These are phyloP conservation scores for Pseudogymnoascus sp. DNA, from an alignment of 2,329 filamentous ascomycete genomes.

Conservation along the genomic window DNA sequence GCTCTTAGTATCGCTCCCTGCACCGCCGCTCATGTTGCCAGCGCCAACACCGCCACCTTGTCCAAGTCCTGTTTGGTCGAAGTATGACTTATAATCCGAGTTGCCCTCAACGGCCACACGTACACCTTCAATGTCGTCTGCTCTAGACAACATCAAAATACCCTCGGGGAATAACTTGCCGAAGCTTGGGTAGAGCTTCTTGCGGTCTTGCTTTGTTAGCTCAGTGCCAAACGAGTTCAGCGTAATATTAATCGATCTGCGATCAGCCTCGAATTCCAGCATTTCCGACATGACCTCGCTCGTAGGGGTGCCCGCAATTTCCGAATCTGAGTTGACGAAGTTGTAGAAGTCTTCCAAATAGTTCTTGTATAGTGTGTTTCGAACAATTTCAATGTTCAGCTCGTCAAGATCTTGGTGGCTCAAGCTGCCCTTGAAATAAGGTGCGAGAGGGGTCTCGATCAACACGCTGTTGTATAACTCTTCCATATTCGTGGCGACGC, in stretches of 20 bases:
- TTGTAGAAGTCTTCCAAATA: constrained; percentile 96
- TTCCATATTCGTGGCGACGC: constrained; percentile 96
- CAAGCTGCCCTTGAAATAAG: constrained; percentile 95
- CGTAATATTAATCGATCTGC: constrained; percentile 96
- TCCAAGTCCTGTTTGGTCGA: constrained; percentile 79
- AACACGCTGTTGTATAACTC: constrained; percentile 97
- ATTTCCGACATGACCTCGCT: constrained; percentile 93
- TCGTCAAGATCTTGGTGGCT: constrained; percentile 97
- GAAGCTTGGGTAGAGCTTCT: constrained; percentile 91
- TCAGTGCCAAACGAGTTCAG: constrained; percentile 98
- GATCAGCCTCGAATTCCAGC: constrained; percentile 91
- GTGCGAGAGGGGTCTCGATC: constrained; percentile 89
- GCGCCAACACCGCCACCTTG: constrained; percentile 64
- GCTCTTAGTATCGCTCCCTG: constrained; percentile 75
- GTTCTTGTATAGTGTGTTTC: constrained; percentile 98
- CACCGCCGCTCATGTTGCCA: constrained; percentile 77
- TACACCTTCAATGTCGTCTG: constrained; percentile 91
- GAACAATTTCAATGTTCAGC: constrained; percentile 97
- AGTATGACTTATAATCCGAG: constrained; percentile 89
- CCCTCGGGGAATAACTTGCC: constrained; percentile 90
- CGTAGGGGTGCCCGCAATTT: constrained; percentile 81
- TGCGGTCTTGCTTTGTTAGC: constrained; percentile 83
- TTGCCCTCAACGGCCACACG: constrained; percentile 88
- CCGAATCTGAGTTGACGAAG: constrained; percentile 84
- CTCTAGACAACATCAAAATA: constrained; percentile 85